Base-by-base conservation (phyloP, 305 asterid genomes). In the Plantago coronopus region DNA sequence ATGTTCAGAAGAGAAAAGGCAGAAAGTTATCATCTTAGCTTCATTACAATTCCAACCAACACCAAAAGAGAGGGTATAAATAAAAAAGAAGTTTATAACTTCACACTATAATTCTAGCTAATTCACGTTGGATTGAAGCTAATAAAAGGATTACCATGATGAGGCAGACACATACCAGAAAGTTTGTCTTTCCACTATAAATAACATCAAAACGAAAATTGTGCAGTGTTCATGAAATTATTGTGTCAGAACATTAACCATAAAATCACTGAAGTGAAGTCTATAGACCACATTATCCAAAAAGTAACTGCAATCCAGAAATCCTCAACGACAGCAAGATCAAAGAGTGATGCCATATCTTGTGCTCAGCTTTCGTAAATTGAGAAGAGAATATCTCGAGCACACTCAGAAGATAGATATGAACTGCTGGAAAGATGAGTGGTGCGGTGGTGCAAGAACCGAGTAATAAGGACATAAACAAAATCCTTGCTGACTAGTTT, bases 401-500 rank as follows among this genome's bases (percentile, higher is more conserved):
- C 31, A 38, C 19, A 38, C 15, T 34, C 25, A 44, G 25, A 16
- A 4, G 48, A 40, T 51, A 62, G 17, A 21, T 48, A 34, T 54
- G 44, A 59, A 54, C 40, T 38, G n/a, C n/a, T n/a, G n/a, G 53
- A 25, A 18, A 48, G 17, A 42, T 3, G 45, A 15, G 43, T 19
- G 13, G 43, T 11, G 43, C 12, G 15, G 43, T 38, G 18, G 22
- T 38, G 44, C 34, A 40, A 12, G n/a, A 45, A 57, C 53, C 23
- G 34, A 56, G 37, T 13, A 21, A 40, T 5, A 42, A 25, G 45
- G 23, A 59, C 48, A 54, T 49, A 27, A 47, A 40, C 34, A 14
- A 45, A 66, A 0, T 19, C 58, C 47, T 64, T 29, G 62, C 64
- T 16, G 48, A 23, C 16, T 16, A 51, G 17, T 25, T 23, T 5